phyloP scores from a whole-genome alignment of 345 rosid genomes.

The Salix koriyanagi region DNA sequence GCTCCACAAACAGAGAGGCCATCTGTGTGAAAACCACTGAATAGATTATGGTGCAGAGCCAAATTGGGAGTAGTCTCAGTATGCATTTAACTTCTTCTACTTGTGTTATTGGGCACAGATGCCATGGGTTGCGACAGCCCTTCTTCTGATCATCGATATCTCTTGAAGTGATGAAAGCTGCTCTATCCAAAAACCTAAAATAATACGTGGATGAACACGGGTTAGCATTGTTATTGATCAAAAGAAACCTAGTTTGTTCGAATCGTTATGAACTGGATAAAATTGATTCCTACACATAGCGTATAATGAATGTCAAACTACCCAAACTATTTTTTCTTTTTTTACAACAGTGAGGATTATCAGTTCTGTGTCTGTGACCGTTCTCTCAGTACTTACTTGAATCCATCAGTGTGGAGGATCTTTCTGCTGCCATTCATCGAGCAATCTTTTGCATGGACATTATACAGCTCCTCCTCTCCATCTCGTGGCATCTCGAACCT shows the following conservation, averaged over 20 bases:
- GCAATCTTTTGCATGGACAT: slow-evolving; percentile 38
- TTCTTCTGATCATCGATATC: slow-evolving; percentile 63
- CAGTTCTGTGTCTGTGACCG: neutral
- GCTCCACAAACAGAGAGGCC: slow-evolving; percentile 98
- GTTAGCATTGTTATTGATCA: neutral
- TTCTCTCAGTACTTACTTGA: slow-evolving; percentile 53
- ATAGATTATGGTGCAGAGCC: slow-evolving; percentile 97
- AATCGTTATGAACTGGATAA: neutral
- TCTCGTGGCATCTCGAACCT: slow-evolving; percentile 37
- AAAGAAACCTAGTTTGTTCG: neutral
- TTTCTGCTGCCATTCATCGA: slow-evolving; percentile 50
- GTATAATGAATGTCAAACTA: neutral
- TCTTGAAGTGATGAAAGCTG: slow-evolving; percentile 62
- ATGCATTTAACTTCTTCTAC: slow-evolving; percentile 99
- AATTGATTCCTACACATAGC: neutral
- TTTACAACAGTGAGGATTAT: neutral
- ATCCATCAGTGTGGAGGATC: slow-evolving; percentile 80
- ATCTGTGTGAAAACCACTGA: slow-evolving; percentile 96
- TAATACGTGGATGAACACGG: slow-evolving; percentile 2
- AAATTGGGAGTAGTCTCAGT: slow-evolving; percentile 81
- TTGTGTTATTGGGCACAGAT: slow-evolving; percentile 82
- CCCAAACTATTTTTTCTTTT: too few species aligned
- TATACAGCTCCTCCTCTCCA: slow-evolving; percentile 45
- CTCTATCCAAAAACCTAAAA: slow-evolving; percentile 83
- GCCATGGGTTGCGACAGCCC: slow-evolving; percentile 57